phyloP scores from a whole-genome alignment of 495 filamentous ascomycete genomes.

The Hypomontagnella monticulosa region DNA sequence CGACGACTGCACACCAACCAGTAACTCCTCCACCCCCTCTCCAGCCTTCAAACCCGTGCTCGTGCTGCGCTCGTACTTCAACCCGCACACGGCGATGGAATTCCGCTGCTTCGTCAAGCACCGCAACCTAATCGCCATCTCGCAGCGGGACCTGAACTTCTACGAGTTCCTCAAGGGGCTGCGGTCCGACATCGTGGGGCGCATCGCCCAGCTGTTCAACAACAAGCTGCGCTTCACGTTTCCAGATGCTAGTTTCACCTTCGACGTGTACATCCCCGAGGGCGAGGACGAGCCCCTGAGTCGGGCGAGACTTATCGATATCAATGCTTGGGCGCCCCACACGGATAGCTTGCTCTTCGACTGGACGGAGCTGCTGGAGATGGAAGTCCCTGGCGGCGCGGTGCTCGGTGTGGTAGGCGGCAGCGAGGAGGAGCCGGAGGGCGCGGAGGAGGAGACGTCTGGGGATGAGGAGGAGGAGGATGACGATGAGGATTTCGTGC shows the following conservation, averaged over 20 bases:
- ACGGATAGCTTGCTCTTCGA: conserved; percentile 91
- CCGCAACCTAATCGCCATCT: conserved; percentile 79
- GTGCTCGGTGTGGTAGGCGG: conserved; percentile 54
- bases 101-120: conserved; percentile 94
- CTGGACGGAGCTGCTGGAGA: conserved; percentile 85
- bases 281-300: conserved; percentile 65
- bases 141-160: conserved; percentile 89
- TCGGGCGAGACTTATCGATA: conserved; percentile 85
- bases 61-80: conserved; percentile 85
- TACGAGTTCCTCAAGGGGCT: conserved; percentile 82
- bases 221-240: conserved; percentile 76
- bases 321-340: conserved; percentile 92
- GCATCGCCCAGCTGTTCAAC: conserved; percentile 79
- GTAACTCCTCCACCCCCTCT: conserved; percentile 43
- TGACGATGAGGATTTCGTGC: conserved; percentile 65
- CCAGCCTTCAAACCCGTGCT: conserved; percentile 66
- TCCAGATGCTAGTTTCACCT: conserved; percentile 82
- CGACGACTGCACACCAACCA: conserved; percentile 70
- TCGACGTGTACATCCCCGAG: conserved; percentile 90
- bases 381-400: conserved; percentile 63
- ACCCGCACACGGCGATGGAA: conserved; percentile 87
- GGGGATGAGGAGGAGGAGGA: conserved; percentile 48
- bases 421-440: conserved; percentile 45
- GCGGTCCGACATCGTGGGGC: conserved; percentile 65
- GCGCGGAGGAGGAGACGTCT: conserved; percentile 28